phyloP scores from a whole-genome alignment of 306 rosid species.

The Abrus precatorius region DNA sequence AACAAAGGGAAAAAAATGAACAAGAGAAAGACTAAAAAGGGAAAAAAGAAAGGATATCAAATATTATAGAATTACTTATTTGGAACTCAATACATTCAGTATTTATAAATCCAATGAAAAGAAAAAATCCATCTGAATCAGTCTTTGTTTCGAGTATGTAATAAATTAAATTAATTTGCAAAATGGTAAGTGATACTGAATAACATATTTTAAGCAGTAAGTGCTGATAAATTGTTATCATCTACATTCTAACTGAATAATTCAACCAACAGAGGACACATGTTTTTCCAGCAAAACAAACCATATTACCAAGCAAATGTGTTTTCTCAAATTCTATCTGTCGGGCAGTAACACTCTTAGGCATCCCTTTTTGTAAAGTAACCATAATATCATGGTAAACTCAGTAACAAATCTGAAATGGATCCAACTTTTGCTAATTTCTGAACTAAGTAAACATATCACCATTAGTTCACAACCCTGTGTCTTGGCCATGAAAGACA shows the following conservation, averaged over 20 bases:
- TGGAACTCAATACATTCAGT: not conserved
- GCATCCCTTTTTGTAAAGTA: not conserved
- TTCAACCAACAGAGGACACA: not conserved
- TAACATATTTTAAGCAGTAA: not conserved
- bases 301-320: not conserved
- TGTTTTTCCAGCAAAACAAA: not conserved
- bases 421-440: not conserved
- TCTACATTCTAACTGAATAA: not conserved
- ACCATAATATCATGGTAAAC: not conserved
- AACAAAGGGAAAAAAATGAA: not conserved
- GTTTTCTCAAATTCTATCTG: constrained; percentile 13
- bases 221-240: not conserved
- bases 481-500: not conserved
- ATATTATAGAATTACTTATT: not conserved
- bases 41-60: not conserved
- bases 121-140: not conserved
- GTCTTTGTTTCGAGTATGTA: not conserved
- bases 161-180: not conserved
- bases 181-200: not conserved
- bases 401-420: not conserved
- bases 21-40: not conserved
- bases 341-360: not conserved
- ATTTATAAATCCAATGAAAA: not conserved
- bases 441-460: not conserved
- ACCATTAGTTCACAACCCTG: not conserved